Evolutionary conservation across 768 basidiomycete genomes (phyloP).

Genomic region (Harrya chromipes): DNA sequence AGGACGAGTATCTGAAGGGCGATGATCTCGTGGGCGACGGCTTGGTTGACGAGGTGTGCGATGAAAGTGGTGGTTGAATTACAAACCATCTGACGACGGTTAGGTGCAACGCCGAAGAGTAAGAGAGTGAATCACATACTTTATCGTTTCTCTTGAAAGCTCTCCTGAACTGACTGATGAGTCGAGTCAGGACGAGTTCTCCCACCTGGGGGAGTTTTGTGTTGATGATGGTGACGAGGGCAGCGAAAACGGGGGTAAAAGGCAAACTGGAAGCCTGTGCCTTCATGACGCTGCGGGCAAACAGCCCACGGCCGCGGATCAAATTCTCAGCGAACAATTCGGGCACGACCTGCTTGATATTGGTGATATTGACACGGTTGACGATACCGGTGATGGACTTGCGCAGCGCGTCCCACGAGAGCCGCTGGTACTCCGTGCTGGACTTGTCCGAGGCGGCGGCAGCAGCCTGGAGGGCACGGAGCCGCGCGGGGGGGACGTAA

Average conservation of each 20-base stretch:
- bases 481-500: constrained; percentile 92
- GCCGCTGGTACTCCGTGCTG: constrained; percentile 85
- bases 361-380: constrained; percentile 95
- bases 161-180: constrained; percentile 93
- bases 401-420: constrained; percentile 97
- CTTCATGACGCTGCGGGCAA: constrained; percentile 95
- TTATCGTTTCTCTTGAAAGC: constrained; percentile 98
- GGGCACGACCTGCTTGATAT: constrained; percentile 92
- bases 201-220: constrained; percentile 97
- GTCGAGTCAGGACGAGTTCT: constrained; percentile 81
- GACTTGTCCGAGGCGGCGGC: constrained; percentile 81
- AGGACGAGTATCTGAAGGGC: constrained; percentile 94
- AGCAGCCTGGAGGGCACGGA: constrained; percentile 80
- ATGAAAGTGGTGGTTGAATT: constrained; percentile 90
- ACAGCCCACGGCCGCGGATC: constrained; percentile 88
- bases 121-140: constrained; percentile 42
- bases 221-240: constrained; percentile 92
- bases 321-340: constrained; percentile 94
- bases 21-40: constrained; percentile 90
- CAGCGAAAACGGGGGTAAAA: constrained; percentile 96
- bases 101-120: background rate
- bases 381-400: constrained; percentile 99
- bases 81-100: constrained; percentile 71
- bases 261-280: constrained; percentile 96
- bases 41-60: constrained; percentile 90